These are phyloP conservation scores for Coemansia sp. DNA, from an alignment of 192 early-diverging fungal species.

Conservation along the genomic window DNA sequence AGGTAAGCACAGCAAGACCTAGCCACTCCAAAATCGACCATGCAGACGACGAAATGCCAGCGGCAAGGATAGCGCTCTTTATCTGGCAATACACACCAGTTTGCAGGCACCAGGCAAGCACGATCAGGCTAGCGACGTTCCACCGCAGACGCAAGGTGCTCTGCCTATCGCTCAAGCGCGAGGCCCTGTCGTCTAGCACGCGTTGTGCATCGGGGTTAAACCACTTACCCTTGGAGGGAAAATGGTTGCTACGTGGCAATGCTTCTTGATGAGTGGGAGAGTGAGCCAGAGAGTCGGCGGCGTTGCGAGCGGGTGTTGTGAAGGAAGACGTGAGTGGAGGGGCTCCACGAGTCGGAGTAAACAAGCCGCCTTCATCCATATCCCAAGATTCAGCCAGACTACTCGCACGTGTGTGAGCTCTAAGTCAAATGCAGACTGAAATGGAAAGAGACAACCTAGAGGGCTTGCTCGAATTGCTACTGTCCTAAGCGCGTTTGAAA, in stretches of 20 bases:
- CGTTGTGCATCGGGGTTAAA: slow-evolving; percentile 42
- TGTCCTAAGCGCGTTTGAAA: no score
- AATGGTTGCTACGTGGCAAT: not conserved
- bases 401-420: no score
- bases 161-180: slow-evolving; percentile 26
- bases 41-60: slow-evolving; percentile 17
- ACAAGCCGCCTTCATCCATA: slow-evolving; percentile 20
- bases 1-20: slow-evolving; percentile 23
- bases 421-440: no score
- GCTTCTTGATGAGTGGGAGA: not conserved
- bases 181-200: slow-evolving; percentile 41
- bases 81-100: slow-evolving; percentile 33
- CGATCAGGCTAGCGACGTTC: slow-evolving; percentile 40
- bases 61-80: slow-evolving; percentile 11
- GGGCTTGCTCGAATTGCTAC: no score
- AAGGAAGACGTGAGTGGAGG: slow-evolving; percentile 14
- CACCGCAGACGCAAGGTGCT: slow-evolving; percentile 47
- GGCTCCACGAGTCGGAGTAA: slow-evolving; percentile 30
- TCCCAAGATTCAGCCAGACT: not conserved
- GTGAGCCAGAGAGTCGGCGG: not conserved
- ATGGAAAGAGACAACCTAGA: no score
- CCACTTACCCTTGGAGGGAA: slow-evolving; percentile 27
- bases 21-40: slow-evolving; percentile 31
- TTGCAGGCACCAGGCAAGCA: slow-evolving; percentile 28
- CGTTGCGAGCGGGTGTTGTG: slow-evolving; percentile 14